Evolutionary conservation across 805 yeast genomes (phyloP), one percentile per base, ranked within the genome.

Genomic region (Candida easanensis): DNA sequence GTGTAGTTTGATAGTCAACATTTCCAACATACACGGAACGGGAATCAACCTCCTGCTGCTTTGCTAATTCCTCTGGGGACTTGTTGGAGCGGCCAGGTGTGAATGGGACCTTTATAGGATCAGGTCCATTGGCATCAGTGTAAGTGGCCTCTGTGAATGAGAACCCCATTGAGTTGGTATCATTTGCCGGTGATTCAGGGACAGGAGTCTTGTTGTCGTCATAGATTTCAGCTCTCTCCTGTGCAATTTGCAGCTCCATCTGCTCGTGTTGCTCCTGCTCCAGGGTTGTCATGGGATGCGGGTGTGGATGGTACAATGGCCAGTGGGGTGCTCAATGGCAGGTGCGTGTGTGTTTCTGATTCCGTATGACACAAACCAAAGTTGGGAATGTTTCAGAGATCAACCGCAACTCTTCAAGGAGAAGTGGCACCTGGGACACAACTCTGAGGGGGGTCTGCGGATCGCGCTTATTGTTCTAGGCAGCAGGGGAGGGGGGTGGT

Each of bases 1-100:
- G 81, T 1, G 80, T 70, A 1, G 77, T 56, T 26, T 66, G 65
- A 48, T 64, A 68, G 42, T 71, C 71, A 14, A 79, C 71, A 50
- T 77, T 77, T 8, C 78, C 77, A 6, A 79, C 74, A 49, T 73
- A 77, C 5, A 79, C 60, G 2, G 84, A 78, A 15, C 82, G 68
- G 4, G 72, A 58, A 51, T 79, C 84, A 15, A 68, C 56, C 49
- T 73, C 79, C 34, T 61, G 64, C 50, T 74, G 80, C 13, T 41
- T 47, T 32, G 44, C 58, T 17, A 51, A 34, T 49, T 56, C 62
- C 41, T 59, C 64, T 13, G 61, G 62, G 1, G 58, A 54, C 36
- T 56, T 60, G 23, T 26, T 42, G 15, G 44, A 37, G 11, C 30
- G 37, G 13, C 38, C 36, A 13, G 35, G 31, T 2, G 33, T 13